Percentiles rank a stretch among this genome's conserved stretches.
Evolutionary conservation across 2,329 filamentous ascomycete genomes (phyloP).

Genomic region (Pseudogymnoascus sp.): DNA sequence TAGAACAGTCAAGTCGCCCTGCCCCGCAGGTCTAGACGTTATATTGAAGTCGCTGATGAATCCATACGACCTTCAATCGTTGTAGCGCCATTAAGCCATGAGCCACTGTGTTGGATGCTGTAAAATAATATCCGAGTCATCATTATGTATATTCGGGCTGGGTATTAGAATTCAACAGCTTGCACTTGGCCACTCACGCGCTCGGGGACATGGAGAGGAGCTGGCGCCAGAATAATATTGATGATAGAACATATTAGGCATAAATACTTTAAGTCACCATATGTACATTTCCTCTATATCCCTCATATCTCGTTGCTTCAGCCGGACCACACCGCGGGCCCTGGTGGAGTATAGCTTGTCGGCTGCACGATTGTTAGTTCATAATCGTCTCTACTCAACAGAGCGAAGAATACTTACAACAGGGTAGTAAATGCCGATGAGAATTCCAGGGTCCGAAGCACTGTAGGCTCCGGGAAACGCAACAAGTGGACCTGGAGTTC

Average conservation of each 20-base stretch:
- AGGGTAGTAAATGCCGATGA: constrained; percentile 30
- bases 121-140: too few relatives aligned
- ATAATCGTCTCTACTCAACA: background rate
- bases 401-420: constrained; percentile 20
- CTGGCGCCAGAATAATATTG: too few relatives aligned
- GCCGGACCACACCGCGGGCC: constrained; percentile 21
- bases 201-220: too few relatives aligned
- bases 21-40: background rate
- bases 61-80: background rate
- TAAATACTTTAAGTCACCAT: too few relatives aligned
- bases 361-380: constrained; percentile 13
- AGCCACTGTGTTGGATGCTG: too few relatives aligned
- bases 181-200: too few relatives aligned
- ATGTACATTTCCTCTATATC: background rate
- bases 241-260: too few relatives aligned
- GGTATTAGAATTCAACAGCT: too few relatives aligned
- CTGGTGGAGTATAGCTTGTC: constrained; percentile 21
- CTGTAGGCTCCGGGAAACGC: constrained; percentile 32
- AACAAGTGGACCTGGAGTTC: constrained; percentile 29
- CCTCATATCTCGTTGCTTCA: background rate
- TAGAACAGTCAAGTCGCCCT: background rate
- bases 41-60: background rate
- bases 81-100: too few relatives aligned
- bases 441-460: constrained; percentile 29
- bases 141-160: too few relatives aligned